Evolutionary conservation across 768 basidiomycete species (phyloP), one percentile per base, ranked within the genome.

Genomic region (Phlebiopsis flavidoalba): DNA sequence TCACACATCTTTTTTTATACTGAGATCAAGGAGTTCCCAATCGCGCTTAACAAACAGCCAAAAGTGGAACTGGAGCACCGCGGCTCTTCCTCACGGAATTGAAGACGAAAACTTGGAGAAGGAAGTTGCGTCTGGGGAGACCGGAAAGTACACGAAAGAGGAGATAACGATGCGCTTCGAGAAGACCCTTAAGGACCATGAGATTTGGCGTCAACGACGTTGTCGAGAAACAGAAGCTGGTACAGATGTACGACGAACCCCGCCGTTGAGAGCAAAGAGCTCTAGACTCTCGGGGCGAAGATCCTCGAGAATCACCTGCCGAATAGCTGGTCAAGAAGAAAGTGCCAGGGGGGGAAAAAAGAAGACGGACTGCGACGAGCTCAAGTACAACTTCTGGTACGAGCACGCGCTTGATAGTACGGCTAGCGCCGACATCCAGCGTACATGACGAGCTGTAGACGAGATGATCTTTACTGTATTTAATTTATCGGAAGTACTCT

Each of bases 21-120:
- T 71, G 97, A 99, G 74, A 89, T 91, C 50, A 85, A 90, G 64
- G 86, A 86, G 31, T 94, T 97, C 74, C 90, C 91, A 3, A 82
- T 85, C 63, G 86, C 88, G 1, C 79, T 98, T 58, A 89, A 93
- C 69, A 88, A n/a, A 82, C 74, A 86, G 84, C 60, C 90, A 91
- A 71, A 88, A 85, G 83, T 89, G 85, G 89, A 93, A 86, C 75
- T 99, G 84, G 91, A 88, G 81, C 73, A 90, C 85, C 60, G 95
- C 95, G 22, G 79, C 79, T 6, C 74, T 89, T 48, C 91, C 91
- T 1, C 73, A 75, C 65, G 74, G 79, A 14, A 78, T 79, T 10
- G 80, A 78, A 0, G 53, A 37, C 49, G 26, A 31, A n/a, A 40
- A 43, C 40, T 10, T 43, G 17, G 40, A 43, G 40, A 43, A 43